Evolutionary conservation across 768 basidiomycete genomes (phyloP), one percentile per base, ranked within the genome.

Genomic region (Xerocomus spinulosus): DNA sequence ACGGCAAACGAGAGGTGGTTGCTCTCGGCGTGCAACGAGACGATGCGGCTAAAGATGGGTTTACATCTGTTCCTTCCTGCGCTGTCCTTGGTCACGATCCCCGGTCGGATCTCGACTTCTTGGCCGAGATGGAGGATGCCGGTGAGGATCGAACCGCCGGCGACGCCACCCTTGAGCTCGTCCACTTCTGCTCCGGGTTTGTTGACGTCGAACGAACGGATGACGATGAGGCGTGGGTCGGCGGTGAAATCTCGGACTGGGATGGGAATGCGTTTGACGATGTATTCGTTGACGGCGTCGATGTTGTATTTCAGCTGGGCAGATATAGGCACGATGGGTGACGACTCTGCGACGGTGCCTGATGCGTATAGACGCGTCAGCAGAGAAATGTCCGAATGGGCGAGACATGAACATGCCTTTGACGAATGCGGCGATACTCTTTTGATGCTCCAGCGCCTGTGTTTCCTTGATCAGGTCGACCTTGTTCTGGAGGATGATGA

Each of bases 281-380:
- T 95, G 73, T 96, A 97, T 61, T 97, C 94, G 72, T 95, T 96
- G 41, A 99, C 93, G 15, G 95, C 96, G 66, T 97, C 95, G 63
- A 98, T 97, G 74, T 99, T 98, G 78, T 97, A 99, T 69, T 91
- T 92, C 49, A 99, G 75, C 69, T 98, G 96, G 4, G 96, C 96
- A 32, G 96, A 99, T 68, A 99, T 97, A 53, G 96, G 95, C 38
- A 99, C 91, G 68, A 99, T 97, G 41, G 96, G 96, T 4, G 96
- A 97, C 21, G 86, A 82, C 72, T 96, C 92, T 46, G 96, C 96
- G 49, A 97, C 93, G 23, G 95, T 99, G 42, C 94, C 95, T 94
- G 35, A 21, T 4, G n/a, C 32, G 15, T 29, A 43, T 15, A 5
- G 13, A 23, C 48, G 13, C 40, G 32, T 44, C 21, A 29, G 20